These are phyloP conservation scores for Oryza officinalis DNA, from an alignment of 176 grass and related monocot genomes.

Conservation along the genomic window DNA sequence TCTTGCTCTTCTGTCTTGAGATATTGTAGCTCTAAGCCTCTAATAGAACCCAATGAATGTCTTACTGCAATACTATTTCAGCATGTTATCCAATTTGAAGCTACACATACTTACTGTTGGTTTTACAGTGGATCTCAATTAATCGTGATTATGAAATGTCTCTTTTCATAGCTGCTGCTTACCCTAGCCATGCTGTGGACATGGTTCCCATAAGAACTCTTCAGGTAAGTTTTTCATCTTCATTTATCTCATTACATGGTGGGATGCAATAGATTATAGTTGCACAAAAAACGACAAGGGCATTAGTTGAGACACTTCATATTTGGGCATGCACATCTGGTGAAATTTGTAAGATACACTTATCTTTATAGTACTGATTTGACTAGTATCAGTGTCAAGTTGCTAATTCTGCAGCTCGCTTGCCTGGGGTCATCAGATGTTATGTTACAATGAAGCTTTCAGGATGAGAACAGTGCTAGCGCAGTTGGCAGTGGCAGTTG, in stretches of 20 bases:
- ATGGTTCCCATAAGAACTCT: constrained; percentile 43
- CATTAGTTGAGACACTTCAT: not conserved
- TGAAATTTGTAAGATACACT: constrained; percentile 14
- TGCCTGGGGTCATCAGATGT: no score
- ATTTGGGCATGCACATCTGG: not conserved
- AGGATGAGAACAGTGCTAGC: not conserved
- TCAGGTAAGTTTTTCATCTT: constrained; percentile 48
- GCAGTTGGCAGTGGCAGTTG: no score
- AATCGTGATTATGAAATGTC: constrained; percentile 24
- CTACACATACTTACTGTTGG: not conserved
- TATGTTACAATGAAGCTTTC: not conserved
- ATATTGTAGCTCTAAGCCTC: not conserved
- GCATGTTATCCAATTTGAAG: not conserved
- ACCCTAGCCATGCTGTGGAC: constrained; percentile 53
- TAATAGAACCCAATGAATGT: not conserved
- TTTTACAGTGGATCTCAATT: constrained; percentile 4
- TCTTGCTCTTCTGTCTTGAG: not conserved
- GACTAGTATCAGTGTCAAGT: not conserved
- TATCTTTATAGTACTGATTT: not conserved
- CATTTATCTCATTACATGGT: constrained; percentile 12
- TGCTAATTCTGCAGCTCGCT: not conserved
- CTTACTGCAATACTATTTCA: not conserved
- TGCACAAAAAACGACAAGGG: not conserved
- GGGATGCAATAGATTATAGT: not conserved
- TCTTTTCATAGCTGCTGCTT: constrained; percentile 52